phyloP scores from a whole-genome alignment of 1,139 yeast genomes.

The Lodderomyces elongisporus region DNA sequence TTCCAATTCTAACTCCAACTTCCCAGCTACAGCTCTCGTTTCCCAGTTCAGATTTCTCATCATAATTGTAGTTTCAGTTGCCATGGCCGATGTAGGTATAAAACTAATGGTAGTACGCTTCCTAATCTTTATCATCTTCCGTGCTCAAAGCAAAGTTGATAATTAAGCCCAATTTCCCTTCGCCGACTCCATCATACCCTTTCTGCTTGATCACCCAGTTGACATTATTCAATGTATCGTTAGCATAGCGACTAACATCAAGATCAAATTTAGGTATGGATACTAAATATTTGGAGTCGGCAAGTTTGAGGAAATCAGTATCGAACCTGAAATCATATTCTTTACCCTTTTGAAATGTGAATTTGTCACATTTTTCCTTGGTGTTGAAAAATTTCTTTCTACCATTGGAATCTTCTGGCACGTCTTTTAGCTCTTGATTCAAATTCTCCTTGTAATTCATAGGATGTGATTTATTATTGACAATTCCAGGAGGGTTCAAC shows the following conservation, averaged over 20 bases:
- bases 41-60: too few relatives aligned
- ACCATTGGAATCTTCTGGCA: constrained; percentile 27
- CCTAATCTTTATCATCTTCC: constrained; percentile 17
- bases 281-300: constrained; percentile 38
- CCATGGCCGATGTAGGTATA: too few relatives aligned
- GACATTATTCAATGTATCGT: constrained; percentile 39
- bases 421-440: constrained; percentile 18
- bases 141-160: constrained; percentile 37
- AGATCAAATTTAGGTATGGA: constrained; percentile 42
- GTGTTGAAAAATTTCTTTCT: constrained; percentile 34
- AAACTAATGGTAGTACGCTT: too few relatives aligned
- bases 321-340: constrained; percentile 34
- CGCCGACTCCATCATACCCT: constrained; percentile 35
- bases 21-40: too few relatives aligned
- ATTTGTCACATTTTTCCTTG: constrained; percentile 25
- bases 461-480: constrained; percentile 7
- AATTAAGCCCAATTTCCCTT: constrained; percentile 33
- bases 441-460: constrained; percentile 11
- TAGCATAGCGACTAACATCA: constrained; percentile 36
- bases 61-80: too few relatives aligned
- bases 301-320: constrained; percentile 37
- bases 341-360: constrained; percentile 22
- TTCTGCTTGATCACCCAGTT: constrained; percentile 41
- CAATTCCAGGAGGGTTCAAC: constrained; percentile 4
- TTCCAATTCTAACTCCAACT: too few relatives aligned